Percentiles rank a stretch among this genome's conserved stretches.
Conservation (phyloP, 179 eudicot species). For the Spinacia oleracea region DNA sequence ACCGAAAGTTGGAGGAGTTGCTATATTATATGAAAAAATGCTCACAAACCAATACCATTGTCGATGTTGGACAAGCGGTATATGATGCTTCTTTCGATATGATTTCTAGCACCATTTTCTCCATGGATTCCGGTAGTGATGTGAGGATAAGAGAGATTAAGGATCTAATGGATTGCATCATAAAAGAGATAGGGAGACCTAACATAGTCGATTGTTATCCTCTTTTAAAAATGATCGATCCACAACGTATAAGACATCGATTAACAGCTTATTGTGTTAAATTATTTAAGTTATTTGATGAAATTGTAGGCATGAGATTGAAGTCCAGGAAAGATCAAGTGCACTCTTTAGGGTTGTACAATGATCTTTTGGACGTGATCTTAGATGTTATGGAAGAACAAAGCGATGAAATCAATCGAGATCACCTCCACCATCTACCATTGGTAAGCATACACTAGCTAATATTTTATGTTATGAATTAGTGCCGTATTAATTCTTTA, state of each 20-base stretch:
- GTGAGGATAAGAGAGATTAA: not conserved
- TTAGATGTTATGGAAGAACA: constrained; percentile 15
- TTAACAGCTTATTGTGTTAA: not conserved
- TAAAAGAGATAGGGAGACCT: constrained; percentile 9
- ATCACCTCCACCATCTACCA: not conserved
- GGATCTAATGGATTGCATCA: constrained; percentile 1
- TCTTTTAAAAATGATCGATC: constrained; percentile 19
- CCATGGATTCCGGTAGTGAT: constrained; percentile 19
- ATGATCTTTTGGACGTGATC: constrained; percentile 11
- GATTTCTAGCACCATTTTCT: constrained; percentile 15
- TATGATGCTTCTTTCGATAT: constrained; percentile 15
- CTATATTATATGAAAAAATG: constrained; percentile 1
- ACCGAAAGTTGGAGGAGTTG: constrained; percentile 3
- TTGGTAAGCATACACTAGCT: constrained; percentile 6
- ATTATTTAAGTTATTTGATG: constrained; percentile 17
- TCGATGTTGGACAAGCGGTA: constrained; percentile 19
- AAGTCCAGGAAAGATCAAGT: not conserved
- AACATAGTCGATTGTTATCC: constrained; percentile 24
- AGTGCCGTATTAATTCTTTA: no score
- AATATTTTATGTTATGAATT: no score
- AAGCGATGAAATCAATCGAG: constrained; percentile 12
- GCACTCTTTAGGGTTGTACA: not conserved
- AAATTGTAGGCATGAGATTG: constrained; percentile 4
- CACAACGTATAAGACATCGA: constrained; percentile 15
- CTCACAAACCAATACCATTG: not conserved